Base-by-base conservation (phyloP, 2,329 filamentous ascomycete species). In the Arthrinium puccinioides region DNA sequence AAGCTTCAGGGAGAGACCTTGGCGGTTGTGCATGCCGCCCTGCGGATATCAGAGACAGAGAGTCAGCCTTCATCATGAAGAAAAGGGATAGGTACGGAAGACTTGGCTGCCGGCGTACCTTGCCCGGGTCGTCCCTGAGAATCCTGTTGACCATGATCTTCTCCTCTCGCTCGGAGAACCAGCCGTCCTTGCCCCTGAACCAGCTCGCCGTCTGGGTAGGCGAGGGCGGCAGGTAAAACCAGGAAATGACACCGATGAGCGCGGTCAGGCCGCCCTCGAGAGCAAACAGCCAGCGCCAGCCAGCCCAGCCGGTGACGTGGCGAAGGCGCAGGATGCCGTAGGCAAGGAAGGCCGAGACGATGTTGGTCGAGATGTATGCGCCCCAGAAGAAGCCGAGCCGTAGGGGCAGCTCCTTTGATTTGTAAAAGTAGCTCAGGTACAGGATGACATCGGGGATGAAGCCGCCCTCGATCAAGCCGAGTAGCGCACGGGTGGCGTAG, bases 131-230 rank as follows among this genome's bases (percentile, higher is more conserved):
- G 32, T 74, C 71, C 23, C 71, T 64, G 10, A 74, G 57, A 9
- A 74, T 64, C 6, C 69, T 38, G 48, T 80, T 82, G 19, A 82
- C 74, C 42, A 81, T 69, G 46, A 82, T 82, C 36, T 63, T 62
- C 47, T 82, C 75, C 41, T 81, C 78, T 3, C 66, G 67, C 30
- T 79, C 72, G 3, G 50, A 71, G 53, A 82, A 82, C 72, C 76
- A 82, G 1, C 77, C 78, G 16, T 42, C 32, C 37, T 72, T 69
- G 9, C 73, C 74, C 9, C 74, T 67, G 48, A 74, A 74, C 69
- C 71, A 75, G 31, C 64, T 70, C 28, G 63, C 64, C 0, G 75
- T 79, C 43, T 70, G 65, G 7, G 60, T 63, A 2, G 67, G 67
- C 0, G 64, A 64, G 0, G 67, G 59, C 0, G 66, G 65, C 61